Evolutionary conservation across 306 rosid species (phyloP), one percentile per base, ranked within the genome.

Genomic region (Cucurbita pepo): DNA sequence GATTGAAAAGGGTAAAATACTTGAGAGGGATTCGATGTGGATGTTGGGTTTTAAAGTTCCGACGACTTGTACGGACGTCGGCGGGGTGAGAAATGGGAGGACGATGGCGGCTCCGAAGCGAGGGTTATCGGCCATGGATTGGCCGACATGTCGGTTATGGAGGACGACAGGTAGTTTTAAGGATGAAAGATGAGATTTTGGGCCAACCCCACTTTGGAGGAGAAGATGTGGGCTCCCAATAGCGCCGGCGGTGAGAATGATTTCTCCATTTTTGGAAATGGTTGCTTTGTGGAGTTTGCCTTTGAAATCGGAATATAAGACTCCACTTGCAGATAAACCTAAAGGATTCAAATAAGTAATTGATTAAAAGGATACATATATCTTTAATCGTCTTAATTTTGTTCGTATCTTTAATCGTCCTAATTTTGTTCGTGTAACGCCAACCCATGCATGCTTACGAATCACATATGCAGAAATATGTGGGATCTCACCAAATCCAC

Each of bases 201-300:
- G 52, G 10, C 78, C 81, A 19, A 76, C 37, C 5, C 83, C 78
- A 44, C 83, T 80, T 0, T 57, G 72, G 1, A 80, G 71, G 1
- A 80, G 75, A 36, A 80, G 75, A 34, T 80, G 81, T 38, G 83
- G 83, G 15, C 81, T 81, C 16, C 81, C 84, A n/a, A 81, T 60
- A 48, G 69, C 61, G 13, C 84, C 81, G 0, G 81, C 81, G 36
- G 69, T 81, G 8, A 77, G 10, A 5, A 81, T 77, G 19, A 77
- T 76, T 59, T 81, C 84, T 30, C 78, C 84, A 10, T 47, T 64
- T 8, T 6, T 5, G 1, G 75, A 76, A 13, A 75, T 65, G 16
- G 56, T 10, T 55, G 79, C 79, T 21, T 10, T 59, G 9, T 74
- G 84, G 8, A 38, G 14, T 53, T 47, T 48, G 0, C 79, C 77